Base-by-base conservation (phyloP, 2,329 filamentous ascomycete genomes). In the Ceratocystis albifundus region DNA sequence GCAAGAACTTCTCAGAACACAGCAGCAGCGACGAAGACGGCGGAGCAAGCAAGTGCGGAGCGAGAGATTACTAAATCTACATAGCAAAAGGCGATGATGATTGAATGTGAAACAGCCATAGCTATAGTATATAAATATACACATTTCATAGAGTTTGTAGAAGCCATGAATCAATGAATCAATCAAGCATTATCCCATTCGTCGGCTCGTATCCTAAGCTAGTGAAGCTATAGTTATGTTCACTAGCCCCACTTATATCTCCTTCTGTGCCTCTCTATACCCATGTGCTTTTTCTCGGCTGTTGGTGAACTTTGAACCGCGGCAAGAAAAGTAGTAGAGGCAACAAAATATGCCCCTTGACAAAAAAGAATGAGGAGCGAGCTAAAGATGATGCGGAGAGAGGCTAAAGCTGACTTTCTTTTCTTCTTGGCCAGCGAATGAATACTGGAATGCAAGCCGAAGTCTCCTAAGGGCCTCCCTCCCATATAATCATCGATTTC, bases 1-100 rank as follows among this genome's bases (percentile, higher is more conserved):
- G 75, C 75, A 3, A 66, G 71, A 32, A 48, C 46, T n/a, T 48
- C 59, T 20, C 32, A 44, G 20, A 61, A 61, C 25, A 25, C 28
- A n/a, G 44, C 46, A 4, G 36, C 20, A 12, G 65, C 45, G 2
- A 46, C 64, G 17, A 57, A 46, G 20, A 48, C 45, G 41, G 62
- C 62, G 22, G 50, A 67, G 62, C 53, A 41, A 53, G 30, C 63
- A 45, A 32, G 63, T 28, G 50, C 48, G 41, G 44, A 45, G 63
- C 17, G 48, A 50, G 28, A 25, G 8, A 36, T 36, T 59, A 36
- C 12, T 3, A 59, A 10, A 10, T 10, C 20, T 22, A 10, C 48
- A 53, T 53, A 12, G 8, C 17, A 48, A 5, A 48, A 48, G 20
- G 8, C 6, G 46, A 48, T 5, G 8, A 48, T n/a, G 8, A 20